Conservation (phyloP, 2,329 filamentous ascomycete genomes). For the Cordyceps farinosa region DNA sequence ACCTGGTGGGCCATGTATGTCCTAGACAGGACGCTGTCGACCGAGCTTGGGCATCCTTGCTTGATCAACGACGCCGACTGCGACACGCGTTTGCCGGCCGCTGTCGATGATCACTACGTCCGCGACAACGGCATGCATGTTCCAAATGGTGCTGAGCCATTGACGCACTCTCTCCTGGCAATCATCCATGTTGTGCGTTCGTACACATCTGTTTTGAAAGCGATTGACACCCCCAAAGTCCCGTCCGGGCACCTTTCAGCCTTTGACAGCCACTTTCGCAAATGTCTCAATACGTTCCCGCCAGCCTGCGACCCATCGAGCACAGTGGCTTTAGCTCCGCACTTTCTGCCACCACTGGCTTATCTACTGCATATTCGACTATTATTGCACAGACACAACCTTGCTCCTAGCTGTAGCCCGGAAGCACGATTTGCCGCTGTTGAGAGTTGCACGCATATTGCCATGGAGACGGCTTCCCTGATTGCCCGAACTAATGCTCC, state of each 20-base stretch:
- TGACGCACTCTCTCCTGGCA: constrained; percentile 70
- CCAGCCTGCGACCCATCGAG: constrained; percentile 66
- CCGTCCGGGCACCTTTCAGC: constrained; percentile 64
- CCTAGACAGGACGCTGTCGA: constrained; percentile 74
- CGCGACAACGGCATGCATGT: constrained; percentile 54
- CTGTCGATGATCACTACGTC: constrained; percentile 77
- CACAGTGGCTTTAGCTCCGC: constrained; percentile 65
- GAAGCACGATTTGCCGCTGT: constrained; percentile 68
- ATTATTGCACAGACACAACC: constrained; percentile 82
- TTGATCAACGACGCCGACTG: constrained; percentile 86
- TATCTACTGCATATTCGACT: constrained; percentile 82
- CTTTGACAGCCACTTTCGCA: constrained; percentile 76
- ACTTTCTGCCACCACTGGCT: constrained; percentile 69
- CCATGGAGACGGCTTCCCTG: constrained; percentile 74
- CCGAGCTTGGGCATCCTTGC: constrained; percentile 77
- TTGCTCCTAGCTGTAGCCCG: constrained; percentile 65
- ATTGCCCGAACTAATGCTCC: constrained; percentile 62
- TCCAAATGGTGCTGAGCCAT: constrained; percentile 49
- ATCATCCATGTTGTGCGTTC: constrained; percentile 79
- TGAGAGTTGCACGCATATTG: constrained; percentile 69
- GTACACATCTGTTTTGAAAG: constrained; percentile 68
- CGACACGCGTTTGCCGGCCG: constrained; percentile 74
- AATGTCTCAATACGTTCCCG: constrained; percentile 73
- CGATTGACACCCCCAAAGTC: constrained; percentile 65
- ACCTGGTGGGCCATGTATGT: constrained; percentile 95